Conservation (phyloP, 2,329 filamentous ascomycete genomes). For the Cladobotryum mycophilum region DNA sequence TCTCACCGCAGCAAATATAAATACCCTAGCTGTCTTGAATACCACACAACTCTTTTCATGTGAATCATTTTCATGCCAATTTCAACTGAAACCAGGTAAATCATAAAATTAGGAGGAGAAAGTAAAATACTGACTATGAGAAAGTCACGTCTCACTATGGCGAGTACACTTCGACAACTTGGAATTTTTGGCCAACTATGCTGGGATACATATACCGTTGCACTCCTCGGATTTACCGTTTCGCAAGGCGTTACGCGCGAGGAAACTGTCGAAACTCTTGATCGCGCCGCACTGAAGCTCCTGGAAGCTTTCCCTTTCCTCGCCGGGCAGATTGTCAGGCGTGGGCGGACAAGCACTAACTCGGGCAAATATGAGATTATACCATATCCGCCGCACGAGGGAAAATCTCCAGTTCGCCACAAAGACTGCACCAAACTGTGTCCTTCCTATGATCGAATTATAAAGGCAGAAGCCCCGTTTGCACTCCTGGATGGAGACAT, state of each 20-base stretch:
- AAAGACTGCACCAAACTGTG: slow-evolving; percentile 5
- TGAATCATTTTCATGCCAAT: no score
- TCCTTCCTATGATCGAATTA: slow-evolving; percentile 2
- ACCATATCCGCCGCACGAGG: not conserved
- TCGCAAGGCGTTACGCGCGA: not conserved
- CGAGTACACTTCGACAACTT: not conserved
- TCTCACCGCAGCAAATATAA: no score
- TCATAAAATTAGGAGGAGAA: no score
- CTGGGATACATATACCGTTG: slow-evolving; percentile 7
- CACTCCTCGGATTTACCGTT: not conserved
- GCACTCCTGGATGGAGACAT: not conserved
- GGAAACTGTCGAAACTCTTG: not conserved
- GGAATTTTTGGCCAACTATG: slow-evolving; percentile 8
- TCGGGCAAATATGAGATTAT: slow-evolving; percentile 7
- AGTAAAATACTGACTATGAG: no score
- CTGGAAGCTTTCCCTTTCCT: slow-evolving; percentile 5
- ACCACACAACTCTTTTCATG: no score
- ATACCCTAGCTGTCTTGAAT: no score
- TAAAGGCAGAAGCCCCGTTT: not conserved
- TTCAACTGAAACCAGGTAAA: no score
- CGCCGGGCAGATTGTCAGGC: slow-evolving; percentile 2
- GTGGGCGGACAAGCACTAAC: slow-evolving; percentile 1
- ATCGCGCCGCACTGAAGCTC: not conserved
- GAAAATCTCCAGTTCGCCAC: not conserved
- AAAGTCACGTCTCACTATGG: not conserved